A percentile compares a stretch with the other conserved stretches of the same genome.
Conservation (phyloP, 2,329 filamentous ascomycete genomes). For the Orbilia ellipsospora region DNA sequence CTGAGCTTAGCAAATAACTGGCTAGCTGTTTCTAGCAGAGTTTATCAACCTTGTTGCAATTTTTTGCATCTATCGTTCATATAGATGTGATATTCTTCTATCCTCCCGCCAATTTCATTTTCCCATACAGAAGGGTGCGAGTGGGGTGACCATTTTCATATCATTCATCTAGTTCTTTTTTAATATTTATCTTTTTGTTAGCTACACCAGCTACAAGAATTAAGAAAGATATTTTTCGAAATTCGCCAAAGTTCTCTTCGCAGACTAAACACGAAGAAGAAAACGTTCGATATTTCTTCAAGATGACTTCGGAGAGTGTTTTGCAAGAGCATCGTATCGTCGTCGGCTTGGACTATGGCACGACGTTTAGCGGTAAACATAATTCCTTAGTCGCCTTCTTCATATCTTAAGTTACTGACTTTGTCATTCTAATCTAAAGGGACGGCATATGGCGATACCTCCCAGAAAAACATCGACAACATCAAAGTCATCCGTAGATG, state of each 20-base stretch:
- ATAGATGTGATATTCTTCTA: conserved; percentile 37
- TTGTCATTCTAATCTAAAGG: conserved; percentile 10
- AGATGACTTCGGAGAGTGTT: conserved; percentile 38
- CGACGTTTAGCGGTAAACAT: conserved; percentile 43
- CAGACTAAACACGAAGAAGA: too few species aligned
- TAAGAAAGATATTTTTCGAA: background rate
- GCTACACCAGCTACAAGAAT: background rate
- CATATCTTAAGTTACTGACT: background rate
- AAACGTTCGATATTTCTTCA: conserved; percentile 8
- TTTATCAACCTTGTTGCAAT: conserved; percentile 7
- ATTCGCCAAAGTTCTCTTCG: background rate
- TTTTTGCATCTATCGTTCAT: conserved; percentile 27
- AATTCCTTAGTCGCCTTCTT: background rate
- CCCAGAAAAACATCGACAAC: conserved; percentile 51
- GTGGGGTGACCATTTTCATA: conserved; percentile 15
- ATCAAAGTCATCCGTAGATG: conserved; percentile 49
- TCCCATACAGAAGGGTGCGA: background rate
- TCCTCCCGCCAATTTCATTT: background rate
- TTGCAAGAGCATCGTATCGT: conserved; percentile 52
- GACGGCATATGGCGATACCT: conserved; percentile 42
- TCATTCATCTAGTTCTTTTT: background rate
- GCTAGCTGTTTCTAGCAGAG: background rate
- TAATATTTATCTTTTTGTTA: background rate
- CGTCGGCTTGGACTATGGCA: conserved; percentile 51
- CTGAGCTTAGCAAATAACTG: too few species aligned